Base-by-base conservation (phyloP, 2,329 filamentous ascomycete genomes). In the Rhytidhysteron rufulum region DNA sequence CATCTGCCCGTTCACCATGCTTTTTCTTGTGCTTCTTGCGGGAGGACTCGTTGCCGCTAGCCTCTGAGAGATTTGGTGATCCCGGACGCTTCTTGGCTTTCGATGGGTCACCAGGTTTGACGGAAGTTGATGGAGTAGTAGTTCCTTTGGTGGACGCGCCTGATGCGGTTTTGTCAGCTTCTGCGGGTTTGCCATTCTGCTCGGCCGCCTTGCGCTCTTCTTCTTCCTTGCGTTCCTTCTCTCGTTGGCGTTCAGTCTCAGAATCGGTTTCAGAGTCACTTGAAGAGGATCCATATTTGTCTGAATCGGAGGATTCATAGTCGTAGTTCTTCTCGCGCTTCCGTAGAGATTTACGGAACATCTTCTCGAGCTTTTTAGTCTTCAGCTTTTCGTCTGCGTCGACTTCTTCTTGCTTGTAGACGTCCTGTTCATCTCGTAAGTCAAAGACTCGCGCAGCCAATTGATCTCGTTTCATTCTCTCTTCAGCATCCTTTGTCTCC, bases 371-470 rank as follows among this genome's bases (percentile, higher is more conserved):
- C 47, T 81, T 79, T 62, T 82, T 86, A 46, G 80, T 73, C 44
- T 80, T 75, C 42, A 86, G 77, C 49, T 84, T 83, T 50, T 86
- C 84, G 16, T 80, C 79, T 60, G 84, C 73, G 56, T 82, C 79
- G 51, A 79, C 70, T 52, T 83, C 68, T 54, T 87, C 82, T 47
- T 86, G 78, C 47, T 88, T 75, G 47, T 93, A 83, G 19, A 69
- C 61, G 37, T 71, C 66, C 33, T 65, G 55, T 40, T 73, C 70
- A 31, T 73, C 63, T 33, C 70, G 70, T 10, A 72, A 70, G 55
- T 94, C 85, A 51, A 95, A 95, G 2, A 93, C 72, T 55, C 95
- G 95, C 7, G 91, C 91, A 38, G 82, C 82, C n/a, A 94, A 74
- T 63, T 94, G 89, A 63, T 90, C 86, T 18, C 79, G 77, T 64